Percentiles rank a stretch among this genome's conserved stretches.
Conservation (phyloP, 306 rosid species). For the Ochetophila trinervis region DNA sequence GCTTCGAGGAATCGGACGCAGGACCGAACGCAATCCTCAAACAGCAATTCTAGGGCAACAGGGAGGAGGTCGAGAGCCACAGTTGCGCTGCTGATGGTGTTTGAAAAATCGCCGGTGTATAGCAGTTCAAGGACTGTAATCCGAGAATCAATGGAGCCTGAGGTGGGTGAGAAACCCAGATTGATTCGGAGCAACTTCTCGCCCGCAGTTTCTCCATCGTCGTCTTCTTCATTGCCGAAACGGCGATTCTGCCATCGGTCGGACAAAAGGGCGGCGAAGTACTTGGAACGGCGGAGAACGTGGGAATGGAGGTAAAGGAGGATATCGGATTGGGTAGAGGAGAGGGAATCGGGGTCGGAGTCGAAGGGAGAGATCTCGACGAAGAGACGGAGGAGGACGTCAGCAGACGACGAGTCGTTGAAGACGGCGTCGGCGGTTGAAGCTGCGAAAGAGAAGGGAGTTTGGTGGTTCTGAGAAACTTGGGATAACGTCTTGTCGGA, state of each 20-base stretch:
- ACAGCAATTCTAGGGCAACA: slow-evolving; percentile 70
- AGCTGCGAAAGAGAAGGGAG: slow-evolving; percentile 1
- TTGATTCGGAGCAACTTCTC: slow-evolving; percentile 14
- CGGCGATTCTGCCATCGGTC: slow-evolving; percentile 61
- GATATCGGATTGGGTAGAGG: slow-evolving; percentile 41
- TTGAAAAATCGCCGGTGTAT: slow-evolving; percentile 51
- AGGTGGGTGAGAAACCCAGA: slow-evolving; percentile 45
- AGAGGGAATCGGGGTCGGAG: slow-evolving; percentile 22
- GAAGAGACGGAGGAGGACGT: slow-evolving; percentile 65
- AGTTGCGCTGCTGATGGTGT: slow-evolving; percentile 40
- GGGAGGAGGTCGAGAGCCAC: slow-evolving; percentile 79
- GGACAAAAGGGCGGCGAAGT: slow-evolving; percentile 77
- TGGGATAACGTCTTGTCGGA: slow-evolving; percentile 30
- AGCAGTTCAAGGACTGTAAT: slow-evolving; percentile 60
- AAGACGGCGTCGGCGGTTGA: slow-evolving; percentile 16
- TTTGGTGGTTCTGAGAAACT: slow-evolving; percentile 10
- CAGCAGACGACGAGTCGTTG: slow-evolving; percentile 65
- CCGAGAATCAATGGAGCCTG: slow-evolving; percentile 45
- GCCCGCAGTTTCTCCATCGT: neutral
- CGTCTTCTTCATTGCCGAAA: neutral
- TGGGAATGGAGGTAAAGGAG: slow-evolving; percentile 64
- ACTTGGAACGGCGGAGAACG: slow-evolving; percentile 68
- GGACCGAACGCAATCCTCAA: slow-evolving; percentile 72
- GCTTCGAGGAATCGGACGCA: slow-evolving; percentile 79
- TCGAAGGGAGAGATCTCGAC: slow-evolving; percentile 41